Conservation (phyloP, 192 early-diverging fungal species). For the Chytriomyces hyalinus region DNA sequence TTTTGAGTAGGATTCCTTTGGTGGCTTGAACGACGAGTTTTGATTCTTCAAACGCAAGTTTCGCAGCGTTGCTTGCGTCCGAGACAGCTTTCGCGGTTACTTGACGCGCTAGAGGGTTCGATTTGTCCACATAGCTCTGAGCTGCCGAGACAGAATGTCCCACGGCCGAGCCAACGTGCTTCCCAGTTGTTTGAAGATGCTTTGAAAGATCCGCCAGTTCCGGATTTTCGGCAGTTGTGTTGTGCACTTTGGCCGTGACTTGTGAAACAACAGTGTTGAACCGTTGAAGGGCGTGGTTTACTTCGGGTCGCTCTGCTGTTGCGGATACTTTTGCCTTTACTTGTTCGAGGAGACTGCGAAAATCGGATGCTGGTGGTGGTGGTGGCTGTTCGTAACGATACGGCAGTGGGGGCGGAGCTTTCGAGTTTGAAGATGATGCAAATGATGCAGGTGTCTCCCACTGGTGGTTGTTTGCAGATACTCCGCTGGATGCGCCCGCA, state of each 20-base stretch:
- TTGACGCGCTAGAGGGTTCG: neutral
- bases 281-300: neutral
- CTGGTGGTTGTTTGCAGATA: no score
- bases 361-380: neutral
- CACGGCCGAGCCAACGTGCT: neutral
- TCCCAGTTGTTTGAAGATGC: neutral
- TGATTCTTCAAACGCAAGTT: slow-evolving; percentile 8
- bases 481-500: no score
- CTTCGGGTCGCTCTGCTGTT: neutral
- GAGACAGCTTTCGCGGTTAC: neutral
- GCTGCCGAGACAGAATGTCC: neutral
- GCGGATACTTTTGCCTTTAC: neutral
- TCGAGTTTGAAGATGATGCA: no score
- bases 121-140: neutral
- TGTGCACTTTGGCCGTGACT: neutral
- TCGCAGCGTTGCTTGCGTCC: slow-evolving; percentile 10
- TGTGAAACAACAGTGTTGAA: neutral
- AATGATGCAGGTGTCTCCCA: no score
- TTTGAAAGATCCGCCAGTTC: neutral
- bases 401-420: neutral
- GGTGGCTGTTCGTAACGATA: neutral
- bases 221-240: neutral
- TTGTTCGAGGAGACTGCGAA: neutral
- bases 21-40: neutral
- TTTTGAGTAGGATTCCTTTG: neutral